Base-by-base conservation (phyloP, 768 basidiomycete genomes). In the Rhodotorula toruloides region DNA sequence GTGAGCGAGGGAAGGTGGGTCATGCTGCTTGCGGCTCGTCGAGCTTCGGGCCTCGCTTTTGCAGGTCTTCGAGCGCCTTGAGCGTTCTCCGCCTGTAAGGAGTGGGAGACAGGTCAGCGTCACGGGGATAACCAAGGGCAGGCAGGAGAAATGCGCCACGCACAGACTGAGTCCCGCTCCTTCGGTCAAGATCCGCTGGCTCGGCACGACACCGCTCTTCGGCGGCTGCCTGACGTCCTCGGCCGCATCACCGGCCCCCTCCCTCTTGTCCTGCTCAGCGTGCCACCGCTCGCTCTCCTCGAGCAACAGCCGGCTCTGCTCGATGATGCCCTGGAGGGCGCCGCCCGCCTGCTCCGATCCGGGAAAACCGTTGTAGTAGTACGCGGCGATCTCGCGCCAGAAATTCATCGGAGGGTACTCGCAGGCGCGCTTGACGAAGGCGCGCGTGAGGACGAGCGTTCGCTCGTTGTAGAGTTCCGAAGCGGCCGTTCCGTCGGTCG, bases 401-500 rank as follows among this genome's bases (percentile, higher is more conserved):
- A 96, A 78, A 13, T 85, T 83, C 43, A 84, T 82, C 8, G 85
- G 83, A 29, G 90, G 89, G 34, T 86, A 80, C 78, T 90, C 88
- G 36, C 93, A 84, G 19, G 91, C 91, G 25, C 89, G 86, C n/a
- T 87, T 86, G 54, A 93, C 85, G 75, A 94, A 96, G 13, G 87
- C 89, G 37, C 91, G 83, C 17, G 91, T 91, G 46, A 94, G 82
- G 44, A 93, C 89, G 72, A 88, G 93, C 9, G 90, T 91, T 76
- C 92, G 92, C 78, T 96, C 92, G 76, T 83, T 92, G 79, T 96
- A 94, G 19, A 94, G 77, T 49, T 91, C 90, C 86, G 89, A 90
- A 74, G 91, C 93, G 58, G 92, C 85, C 53, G 81, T 87, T 39
- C 90, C 92, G 76, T 96, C 92, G 70, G 87, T 85, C 0, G 92